Base-by-base conservation (phyloP, 176 grass and related monocot species). In the Musa itinerans region DNA sequence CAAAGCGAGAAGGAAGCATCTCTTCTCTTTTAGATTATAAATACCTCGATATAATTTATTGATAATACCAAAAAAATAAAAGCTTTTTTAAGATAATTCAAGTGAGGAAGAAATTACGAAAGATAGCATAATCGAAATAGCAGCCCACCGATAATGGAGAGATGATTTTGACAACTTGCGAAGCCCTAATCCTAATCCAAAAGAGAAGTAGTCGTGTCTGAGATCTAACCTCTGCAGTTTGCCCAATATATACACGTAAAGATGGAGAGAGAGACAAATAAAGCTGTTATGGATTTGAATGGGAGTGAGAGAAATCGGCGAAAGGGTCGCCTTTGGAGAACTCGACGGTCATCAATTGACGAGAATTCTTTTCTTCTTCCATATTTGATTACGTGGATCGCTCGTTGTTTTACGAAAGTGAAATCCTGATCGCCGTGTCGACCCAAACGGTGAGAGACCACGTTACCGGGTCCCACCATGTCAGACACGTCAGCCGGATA, bases 261-360 rank as follows among this genome's bases (percentile, higher is more conserved):
- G 21, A 15, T 71, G 15, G 68, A 71, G 68, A 52, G 9, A 17
- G 56, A 59, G 56, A 55, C 25, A 25, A 25, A 25, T 25, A 25
- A 25, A 25, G 25, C 25, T 10, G 14, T 2, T 2, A 59, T 16
- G 56, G 63, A 50, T 65, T 73, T 62, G 53, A 77, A 69, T 74
- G 11, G 53, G 3, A 50, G 21, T 25, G n/a, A n/a, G 43, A 79
- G 52, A 53, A 23, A 72, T 48, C 16, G 43, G 15, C 34, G 26
- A 65, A 59, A 10, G 5, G 76, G 69, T 84, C 69, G 77, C 65
- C 43, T 67, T 71, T 62, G 64, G 63, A 48, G 78, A 76, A 78
- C 73, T 72, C n/a, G 76, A 69, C 70, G 74, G 62, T 52, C 13
- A 52, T 23, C 3, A 13, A 16, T 15, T 24, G 1, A 2, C 62